Conservation (phyloP, 768 basidiomycete genomes). For the Amanita thiersii region DNA sequence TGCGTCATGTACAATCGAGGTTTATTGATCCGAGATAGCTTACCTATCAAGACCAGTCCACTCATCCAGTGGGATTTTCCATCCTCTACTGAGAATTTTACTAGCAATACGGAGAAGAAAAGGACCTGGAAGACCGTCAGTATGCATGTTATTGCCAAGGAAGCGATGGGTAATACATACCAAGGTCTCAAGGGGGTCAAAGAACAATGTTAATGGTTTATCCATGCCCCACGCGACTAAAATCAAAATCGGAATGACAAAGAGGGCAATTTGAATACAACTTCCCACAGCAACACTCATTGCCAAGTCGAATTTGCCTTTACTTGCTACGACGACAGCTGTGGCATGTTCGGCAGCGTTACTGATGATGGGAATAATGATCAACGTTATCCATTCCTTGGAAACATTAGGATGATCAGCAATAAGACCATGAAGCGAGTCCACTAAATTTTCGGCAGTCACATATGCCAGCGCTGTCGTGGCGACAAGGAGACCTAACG, state of each 20-base stretch:
- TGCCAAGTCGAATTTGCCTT: constrained; percentile 34
- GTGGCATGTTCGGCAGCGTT: constrained; percentile 35
- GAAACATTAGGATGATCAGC: constrained; percentile 27
- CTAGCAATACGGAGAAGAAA: constrained; percentile 32
- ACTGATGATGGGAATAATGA: constrained; percentile 33
- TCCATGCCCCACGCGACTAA: constrained; percentile 32
- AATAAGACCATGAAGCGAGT: constrained; percentile 31
- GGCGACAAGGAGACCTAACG: constrained; percentile 21
- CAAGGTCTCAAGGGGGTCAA: constrained; percentile 31
- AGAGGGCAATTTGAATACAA: constrained; percentile 34
- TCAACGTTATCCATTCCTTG: constrained; percentile 37
- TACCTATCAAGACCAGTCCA: constrained; percentile 27
- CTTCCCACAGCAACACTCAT: constrained; percentile 36
- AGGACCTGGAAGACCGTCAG: constrained; percentile 17
- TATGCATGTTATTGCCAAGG: not conserved
- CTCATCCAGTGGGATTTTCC: constrained; percentile 44
- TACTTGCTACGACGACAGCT: constrained; percentile 32
- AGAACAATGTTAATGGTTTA: constrained; percentile 29
- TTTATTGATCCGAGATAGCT: constrained; percentile 9
- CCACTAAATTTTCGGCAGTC: constrained; percentile 33
- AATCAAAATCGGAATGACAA: constrained; percentile 31
- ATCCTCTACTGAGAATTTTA: constrained; percentile 36
- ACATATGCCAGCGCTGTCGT: constrained; percentile 31
- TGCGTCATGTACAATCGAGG: not conserved
- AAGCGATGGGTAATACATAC: too few relatives aligned